Evolutionary conservation across 2,329 filamentous ascomycete genomes (phyloP).

Genomic region (Neoscytalidium dimidiatum): DNA sequence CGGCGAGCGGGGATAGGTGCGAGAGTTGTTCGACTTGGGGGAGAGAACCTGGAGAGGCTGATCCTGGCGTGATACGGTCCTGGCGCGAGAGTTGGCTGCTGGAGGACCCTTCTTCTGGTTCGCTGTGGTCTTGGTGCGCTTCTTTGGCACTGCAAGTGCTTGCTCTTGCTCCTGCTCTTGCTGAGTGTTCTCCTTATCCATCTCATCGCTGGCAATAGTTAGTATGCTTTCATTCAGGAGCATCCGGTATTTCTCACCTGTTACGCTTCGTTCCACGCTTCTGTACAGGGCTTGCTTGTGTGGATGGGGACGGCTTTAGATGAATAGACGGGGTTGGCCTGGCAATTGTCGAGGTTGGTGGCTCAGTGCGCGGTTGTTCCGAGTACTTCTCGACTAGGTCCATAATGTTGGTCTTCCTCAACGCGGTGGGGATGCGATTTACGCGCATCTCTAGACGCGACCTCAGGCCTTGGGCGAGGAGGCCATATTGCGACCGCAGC

Average conservation of each 20-base stretch:
- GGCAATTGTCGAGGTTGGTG: conserved; percentile 10
- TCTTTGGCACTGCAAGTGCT: conserved; percentile 69
- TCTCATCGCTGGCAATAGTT: conserved; percentile 1
- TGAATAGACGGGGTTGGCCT: neutral
- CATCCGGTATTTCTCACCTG: neutral
- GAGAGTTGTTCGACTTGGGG: conserved; percentile 79
- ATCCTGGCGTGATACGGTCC: conserved; percentile 35
- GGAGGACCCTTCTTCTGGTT: conserved; percentile 24
- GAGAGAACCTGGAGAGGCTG: conserved; percentile 68
- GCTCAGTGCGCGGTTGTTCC: conserved; percentile 26
- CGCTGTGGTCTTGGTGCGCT: conserved; percentile 47
- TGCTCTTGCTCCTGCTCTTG: conserved; percentile 76
- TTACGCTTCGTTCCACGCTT: conserved; percentile 15
- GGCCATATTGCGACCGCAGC: conserved; percentile 82
- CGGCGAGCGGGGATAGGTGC: conserved; percentile 62
- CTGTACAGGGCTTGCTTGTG: conserved; percentile 17
- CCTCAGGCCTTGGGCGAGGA: conserved; percentile 82
- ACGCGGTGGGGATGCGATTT: conserved; percentile 80
- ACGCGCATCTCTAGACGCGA: conserved; percentile 89
- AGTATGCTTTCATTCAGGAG: neutral
- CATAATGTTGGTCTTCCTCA: conserved; percentile 79
- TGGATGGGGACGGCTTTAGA: neutral
- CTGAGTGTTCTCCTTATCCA: conserved; percentile 58
- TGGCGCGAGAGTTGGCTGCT: conserved; percentile 29
- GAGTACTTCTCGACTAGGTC: conserved; percentile 67